These are phyloP conservation scores for Mesembryanthemum crystallinum DNA, from an alignment of 148 eudicot genomes.

Conservation along the genomic window DNA sequence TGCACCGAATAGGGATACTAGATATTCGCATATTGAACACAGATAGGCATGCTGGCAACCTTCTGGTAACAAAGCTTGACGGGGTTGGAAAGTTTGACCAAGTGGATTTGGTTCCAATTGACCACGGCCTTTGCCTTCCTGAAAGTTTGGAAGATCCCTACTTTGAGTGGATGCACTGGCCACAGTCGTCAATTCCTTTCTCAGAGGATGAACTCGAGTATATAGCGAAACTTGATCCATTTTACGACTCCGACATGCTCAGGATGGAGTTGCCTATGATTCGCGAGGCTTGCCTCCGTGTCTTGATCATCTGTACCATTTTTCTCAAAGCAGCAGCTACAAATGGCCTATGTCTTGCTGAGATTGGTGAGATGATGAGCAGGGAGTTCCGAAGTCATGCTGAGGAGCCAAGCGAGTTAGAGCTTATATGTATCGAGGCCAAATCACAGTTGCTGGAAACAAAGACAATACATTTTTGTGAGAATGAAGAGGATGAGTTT, in stretches of 20 bases:
- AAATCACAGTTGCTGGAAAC: constrained; percentile 20
- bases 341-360: constrained; percentile 41
- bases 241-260: constrained; percentile 36
- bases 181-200: constrained; percentile 44
- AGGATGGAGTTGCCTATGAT: constrained; percentile 41
- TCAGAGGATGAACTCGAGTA: constrained; percentile 43
- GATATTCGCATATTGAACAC: constrained; percentile 40
- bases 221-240: constrained; percentile 32
- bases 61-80: constrained; percentile 36
- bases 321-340: constrained; percentile 39
- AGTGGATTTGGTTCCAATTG: constrained; percentile 41
- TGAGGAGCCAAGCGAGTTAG: constrained; percentile 44
- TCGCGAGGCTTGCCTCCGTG: constrained; percentile 41
- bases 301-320: constrained; percentile 33
- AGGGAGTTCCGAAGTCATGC: constrained; percentile 30
- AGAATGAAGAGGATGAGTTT: constrained; percentile 17
- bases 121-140: constrained; percentile 47
- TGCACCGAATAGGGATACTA: constrained; percentile 43
- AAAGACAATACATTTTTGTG: not conserved
- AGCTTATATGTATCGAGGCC: constrained; percentile 40
- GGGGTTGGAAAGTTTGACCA: constrained; percentile 30
- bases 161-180: constrained; percentile 52
- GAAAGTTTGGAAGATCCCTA: constrained; percentile 43
- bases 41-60: constrained; percentile 44
- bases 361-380: constrained; percentile 49